Evolutionary conservation across 2,329 filamentous ascomycete genomes (phyloP), one percentile per base, ranked within the genome.

Genomic region (Bipolaris oryzae): DNA sequence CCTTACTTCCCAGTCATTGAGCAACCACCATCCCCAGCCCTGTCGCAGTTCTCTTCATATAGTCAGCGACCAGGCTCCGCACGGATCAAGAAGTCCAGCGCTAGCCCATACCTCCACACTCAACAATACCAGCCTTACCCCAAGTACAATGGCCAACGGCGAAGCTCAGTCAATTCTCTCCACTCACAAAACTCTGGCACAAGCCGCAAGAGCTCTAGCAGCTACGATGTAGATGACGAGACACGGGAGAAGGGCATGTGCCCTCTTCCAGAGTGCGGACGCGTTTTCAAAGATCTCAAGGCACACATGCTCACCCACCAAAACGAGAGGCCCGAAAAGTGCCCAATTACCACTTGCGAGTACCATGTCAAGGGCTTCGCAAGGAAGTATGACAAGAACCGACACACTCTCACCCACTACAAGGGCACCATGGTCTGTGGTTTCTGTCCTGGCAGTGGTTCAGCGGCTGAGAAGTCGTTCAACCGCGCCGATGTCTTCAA

Each of bases 401-500:
- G 93, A 42, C 93, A 97, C 76, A 96, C 92, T 5, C 78, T 96
- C 61, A 97, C 93, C 5, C 93, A 97, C 76, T 97, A 96, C 84
- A 96, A 96, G 79, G 93, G 93, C 38, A 96, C 91, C 46, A 96
- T 96, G 93, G 91, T 96, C 21, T 97, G 93, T 73, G 92, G 92
- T 28, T 97, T 96, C 80, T 96, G 93, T 70, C 91, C 92, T 1
- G 91, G 92, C 33, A 92, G 91, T 25, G 93, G 93, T 3, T 94
- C 92, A 4, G 86, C 92, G 7, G 89, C 90, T 1, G 93, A 96
- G 78, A 97, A 96, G 85, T 94, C 90, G 63, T 97, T 97, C 75
- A 96, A 97, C 80, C 87, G 93, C 54, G 92, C 93, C 56, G 93
- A 97, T 66, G 92, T 96, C 60, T 97, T 97, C 84, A 97, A 96